phyloP scores from a whole-genome alignment of 495 filamentous ascomycete species.

The Stereocaulon alpinum region DNA sequence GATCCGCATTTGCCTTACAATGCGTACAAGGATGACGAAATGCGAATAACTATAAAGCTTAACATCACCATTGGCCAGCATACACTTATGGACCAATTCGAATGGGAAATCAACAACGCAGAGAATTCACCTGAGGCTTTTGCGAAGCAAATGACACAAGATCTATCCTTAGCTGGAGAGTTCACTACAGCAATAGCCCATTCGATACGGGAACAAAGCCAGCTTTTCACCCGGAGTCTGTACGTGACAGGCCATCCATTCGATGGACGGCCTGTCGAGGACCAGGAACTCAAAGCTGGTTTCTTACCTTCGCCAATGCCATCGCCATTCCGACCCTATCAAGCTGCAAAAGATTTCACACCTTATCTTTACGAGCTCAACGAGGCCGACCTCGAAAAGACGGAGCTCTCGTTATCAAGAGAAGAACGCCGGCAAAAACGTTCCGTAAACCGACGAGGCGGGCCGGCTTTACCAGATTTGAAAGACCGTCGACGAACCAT shows the following conservation, averaged over 20 bases:
- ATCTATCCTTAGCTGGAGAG: conserved; percentile 87
- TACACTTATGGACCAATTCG: conserved; percentile 92
- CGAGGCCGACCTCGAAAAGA: conserved; percentile 80
- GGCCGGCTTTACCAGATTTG: conserved; percentile 87
- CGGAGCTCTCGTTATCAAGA: conserved; percentile 82
- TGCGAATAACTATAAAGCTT: conserved; percentile 88
- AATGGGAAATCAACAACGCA: conserved; percentile 97
- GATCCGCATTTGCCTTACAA: conserved; percentile 84
- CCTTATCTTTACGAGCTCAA: conserved; percentile 91
- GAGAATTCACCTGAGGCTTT: conserved; percentile 91
- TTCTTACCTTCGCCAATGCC: conserved; percentile 80
- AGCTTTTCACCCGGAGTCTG: conserved; percentile 85
- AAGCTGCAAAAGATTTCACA: conserved; percentile 83
- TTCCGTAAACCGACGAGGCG: conserved; percentile 85
- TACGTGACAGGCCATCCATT: conserved; percentile 91
- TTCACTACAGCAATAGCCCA: conserved; percentile 97
- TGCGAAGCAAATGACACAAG: conserved; percentile 74
- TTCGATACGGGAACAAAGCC: conserved; percentile 88
- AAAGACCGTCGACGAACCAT: conserved; percentile 91
- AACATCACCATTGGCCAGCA: conserved; percentile 97
- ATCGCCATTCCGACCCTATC: conserved; percentile 75
- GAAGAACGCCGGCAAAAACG: conserved; percentile 92
- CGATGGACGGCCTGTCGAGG: conserved; percentile 86
- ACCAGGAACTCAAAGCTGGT: conserved; percentile 71
- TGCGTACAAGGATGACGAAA: conserved; percentile 97